Evolutionary conservation across 2,329 filamentous ascomycete genomes (phyloP), one percentile per base, ranked within the genome.

Genomic region (Teratosphaeria nubilosa): DNA sequence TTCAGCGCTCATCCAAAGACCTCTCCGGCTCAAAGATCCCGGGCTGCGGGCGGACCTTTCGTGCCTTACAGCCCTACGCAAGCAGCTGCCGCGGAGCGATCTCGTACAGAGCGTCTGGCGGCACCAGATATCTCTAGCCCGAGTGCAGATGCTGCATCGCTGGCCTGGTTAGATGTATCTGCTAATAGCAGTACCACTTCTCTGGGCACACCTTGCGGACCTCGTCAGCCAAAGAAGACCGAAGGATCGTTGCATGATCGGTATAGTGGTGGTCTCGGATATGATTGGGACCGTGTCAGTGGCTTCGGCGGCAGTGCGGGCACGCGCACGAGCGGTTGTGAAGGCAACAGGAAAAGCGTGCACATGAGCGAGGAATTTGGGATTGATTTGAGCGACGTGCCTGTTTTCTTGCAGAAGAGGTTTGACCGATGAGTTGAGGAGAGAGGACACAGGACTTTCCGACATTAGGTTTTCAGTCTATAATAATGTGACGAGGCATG

Each of bases 361-460:
- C 61, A 66, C 56, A 63, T 70, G 57, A 66, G 65, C 16, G 64
- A 68, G 60, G 64, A 66, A 11, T 73, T 65, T 60, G 73, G 73
- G 2, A 53, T 75, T 31, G 73, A 74, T 64, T 60, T 75, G 58
- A 73, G 72, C 51, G 73, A 75, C 64, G 68, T 75, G 51, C 73
- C 73, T 2, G 69, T 74, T 2, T 74, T 74, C 58, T 62, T 74
- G 63, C 58, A 58, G 63, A 66, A 16, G 41, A 41, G 10, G 5
- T 14, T 11, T 5, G 34, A 41, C 5, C 16, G 2, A 41, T 41
- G 34, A n/a, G 34, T 41, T 16, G 13, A 41, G 34, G 34, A 41
- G 34, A 41, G 34, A n/a, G 34, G 16, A 14, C 13, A 41, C 34
- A 41, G 34, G 13, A 41, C 34, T 41, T n/a, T 14, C 11, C 34